Evolutionary conservation across 2,329 filamentous ascomycete genomes (phyloP).

Genomic region (Akanthomyces muscarius): DNA sequence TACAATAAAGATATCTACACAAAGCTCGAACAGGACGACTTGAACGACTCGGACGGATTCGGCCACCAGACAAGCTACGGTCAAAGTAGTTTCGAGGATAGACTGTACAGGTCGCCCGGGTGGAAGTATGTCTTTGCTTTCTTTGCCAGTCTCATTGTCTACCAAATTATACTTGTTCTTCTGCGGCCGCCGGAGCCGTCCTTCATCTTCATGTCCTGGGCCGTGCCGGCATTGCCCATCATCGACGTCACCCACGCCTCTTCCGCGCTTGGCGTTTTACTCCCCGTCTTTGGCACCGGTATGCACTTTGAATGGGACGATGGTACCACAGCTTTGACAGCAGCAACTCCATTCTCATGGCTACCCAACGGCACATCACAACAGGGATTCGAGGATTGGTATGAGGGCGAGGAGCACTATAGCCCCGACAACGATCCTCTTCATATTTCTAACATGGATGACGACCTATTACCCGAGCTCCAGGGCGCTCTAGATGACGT

Average conservation of each 20-base stretch:
- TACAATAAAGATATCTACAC: not conserved
- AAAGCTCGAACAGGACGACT: not conserved
- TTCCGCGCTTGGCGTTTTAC: constrained; percentile 26
- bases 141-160: constrained; percentile 13
- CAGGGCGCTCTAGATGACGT: constrained; percentile 26
- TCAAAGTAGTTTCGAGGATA: not conserved
- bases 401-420: constrained; percentile 28
- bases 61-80: not conserved
- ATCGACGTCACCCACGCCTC: constrained; percentile 32
- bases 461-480: constrained; percentile 28
- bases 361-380: constrained; percentile 23
- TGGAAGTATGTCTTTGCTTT: constrained; percentile 19
- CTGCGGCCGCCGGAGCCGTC: constrained; percentile 30
- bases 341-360: constrained; percentile 24
- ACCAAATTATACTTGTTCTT: constrained; percentile 25
- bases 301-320: constrained; percentile 29
- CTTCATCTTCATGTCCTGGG: constrained; percentile 34
- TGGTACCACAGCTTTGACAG: constrained; percentile 24
- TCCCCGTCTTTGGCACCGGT: constrained; percentile 25
- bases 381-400: constrained; percentile 29
- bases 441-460: constrained; percentile 36
- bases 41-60: not conserved
- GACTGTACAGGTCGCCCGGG: not conserved
- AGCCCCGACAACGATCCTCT: constrained; percentile 34
- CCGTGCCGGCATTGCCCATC: constrained; percentile 30